Evolutionary conservation across 495 filamentous ascomycete species (phyloP).

Genomic region (Gamarada debralockiae): DNA sequence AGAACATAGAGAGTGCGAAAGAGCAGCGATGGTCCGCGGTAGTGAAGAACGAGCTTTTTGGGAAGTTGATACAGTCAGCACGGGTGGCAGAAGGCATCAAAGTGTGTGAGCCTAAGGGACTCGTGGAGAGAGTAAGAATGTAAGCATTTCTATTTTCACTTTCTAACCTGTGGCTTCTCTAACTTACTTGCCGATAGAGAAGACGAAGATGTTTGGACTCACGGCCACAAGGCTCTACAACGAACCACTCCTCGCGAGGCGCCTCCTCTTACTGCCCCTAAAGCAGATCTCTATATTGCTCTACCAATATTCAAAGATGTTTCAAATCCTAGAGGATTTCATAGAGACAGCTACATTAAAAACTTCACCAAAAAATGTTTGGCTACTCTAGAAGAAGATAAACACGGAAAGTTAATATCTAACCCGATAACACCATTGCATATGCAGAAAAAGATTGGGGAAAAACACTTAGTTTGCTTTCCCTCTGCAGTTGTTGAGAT

Average conservation of each 20-base stretch:
- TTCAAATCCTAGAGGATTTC: not conserved
- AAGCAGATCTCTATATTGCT: conserved; percentile 9
- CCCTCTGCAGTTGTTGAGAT: conserved; percentile 6
- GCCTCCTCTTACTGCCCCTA: not conserved
- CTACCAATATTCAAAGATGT: conserved; percentile 1
- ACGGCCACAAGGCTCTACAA: not conserved
- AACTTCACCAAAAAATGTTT: conserved; percentile 1
- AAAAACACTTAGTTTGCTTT: conserved; percentile 7
- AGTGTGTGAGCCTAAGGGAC: not conserved
- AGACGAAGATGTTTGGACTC: conserved; percentile 2
- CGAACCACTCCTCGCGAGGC: not conserved
- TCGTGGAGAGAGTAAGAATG: conserved; percentile 4
- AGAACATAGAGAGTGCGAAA: conserved; percentile 2
- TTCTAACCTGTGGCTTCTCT: not conserved
- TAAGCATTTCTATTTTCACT: not conserved
- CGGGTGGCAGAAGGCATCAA: not conserved
- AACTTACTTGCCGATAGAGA: not conserved
- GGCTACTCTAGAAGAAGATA: not conserved
- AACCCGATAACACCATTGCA: conserved; percentile 2
- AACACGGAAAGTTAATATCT: conserved; percentile 6
- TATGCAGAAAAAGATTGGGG: not conserved
- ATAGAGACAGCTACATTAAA: conserved; percentile 1
- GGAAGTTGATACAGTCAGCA: not conserved
- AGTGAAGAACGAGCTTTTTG: conserved; percentile 6
- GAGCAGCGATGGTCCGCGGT: conserved; percentile 3